A percentile compares a stretch with the other conserved stretches of the same genome.
Evolutionary conservation across 2,329 filamentous ascomycete species (phyloP).

Genomic region (Ustilaginoidea virens): DNA sequence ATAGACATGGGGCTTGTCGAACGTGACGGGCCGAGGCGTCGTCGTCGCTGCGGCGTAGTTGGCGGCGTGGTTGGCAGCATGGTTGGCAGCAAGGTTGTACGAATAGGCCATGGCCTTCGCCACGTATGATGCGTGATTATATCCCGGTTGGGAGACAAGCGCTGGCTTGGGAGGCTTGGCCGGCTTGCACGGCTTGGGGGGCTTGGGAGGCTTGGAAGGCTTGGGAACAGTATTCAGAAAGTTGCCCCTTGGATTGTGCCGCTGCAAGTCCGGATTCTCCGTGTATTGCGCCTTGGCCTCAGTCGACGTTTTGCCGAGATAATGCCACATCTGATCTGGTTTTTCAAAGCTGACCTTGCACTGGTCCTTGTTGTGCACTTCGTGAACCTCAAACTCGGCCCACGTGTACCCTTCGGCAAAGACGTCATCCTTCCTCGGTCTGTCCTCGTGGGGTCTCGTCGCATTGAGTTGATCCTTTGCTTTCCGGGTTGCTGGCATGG

Average conservation of each 20-base stretch:
- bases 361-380: conserved; percentile 41
- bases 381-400: conserved; percentile 63
- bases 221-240: conserved; percentile 56
- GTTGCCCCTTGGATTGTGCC: conserved; percentile 53
- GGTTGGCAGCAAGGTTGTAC: conserved; percentile 3
- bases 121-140: conserved; percentile 5
- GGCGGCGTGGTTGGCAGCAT: conserved; percentile 4
- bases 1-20: conserved; percentile 36
- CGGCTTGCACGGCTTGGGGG: conserved; percentile 9
- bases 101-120: conserved; percentile 7
- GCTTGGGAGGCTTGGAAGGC: conserved; percentile 23
- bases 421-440: conserved; percentile 47
- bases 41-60: conserved; percentile 1
- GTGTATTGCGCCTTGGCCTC: conserved; percentile 87
- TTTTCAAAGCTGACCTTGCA: conserved; percentile 57
- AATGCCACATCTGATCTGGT: conserved; percentile 71
- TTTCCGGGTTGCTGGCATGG: conserved; percentile 48
- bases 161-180: conserved; percentile 25
- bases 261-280: conserved; percentile 47
- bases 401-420: conserved; percentile 57
- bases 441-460: conserved; percentile 43
- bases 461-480: conserved; percentile 54
- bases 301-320: conserved; percentile 72
- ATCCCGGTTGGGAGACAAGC: conserved; percentile 11
- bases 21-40: conserved; percentile 7